Evolutionary conservation across 805 yeast genomes (phyloP), one percentile per base, ranked within the genome.

Genomic region (Candida arabinofermentans): DNA sequence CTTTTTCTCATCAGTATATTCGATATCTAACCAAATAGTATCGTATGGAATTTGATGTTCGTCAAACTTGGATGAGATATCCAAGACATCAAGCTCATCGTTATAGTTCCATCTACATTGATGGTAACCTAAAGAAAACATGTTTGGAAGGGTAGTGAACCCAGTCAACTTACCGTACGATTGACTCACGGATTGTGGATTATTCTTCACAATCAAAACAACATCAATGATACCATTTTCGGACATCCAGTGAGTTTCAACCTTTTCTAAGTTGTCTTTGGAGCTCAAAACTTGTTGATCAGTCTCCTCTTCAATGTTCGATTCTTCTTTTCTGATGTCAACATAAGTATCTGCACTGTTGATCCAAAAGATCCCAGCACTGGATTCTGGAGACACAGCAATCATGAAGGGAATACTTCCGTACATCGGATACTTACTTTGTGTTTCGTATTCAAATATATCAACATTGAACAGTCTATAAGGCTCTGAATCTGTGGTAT

Each of bases 61-160:
- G 60, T 91, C 98, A 74, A 93, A 83, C 42, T 77, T 72, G 2
- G 70, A 59, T 49, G 75, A 74, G 12, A 93, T 83, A 7, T 71
- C 78, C n/a, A 88, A 62, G 1, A 93, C 91, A 62, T 93, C 99
- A 9, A 72, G 71, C 57, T 86, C 90, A 53, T 85, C 90, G 58
- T 87, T 86, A 65, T 93, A 93, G 61, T 93, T 93, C 99, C 99
- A 93, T 56, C 98, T 75, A 58, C 96, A 91, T 64, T 93, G 99
- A 58, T 93, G 98, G 58, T 93, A 87, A 0, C 96, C 98, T 12
- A 89, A 61, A 0, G 96, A 71, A 54, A 89, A 85, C 33, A 81
- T 48, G 48, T 79, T 84, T 1, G 99, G 99, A 9, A 93, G 63
- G 7, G 70, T 61, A 0, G 89, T 72, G 43, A 66, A 74, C 0